Conservation (phyloP, 1,284 basidiomycete genomes). For the Apiotrichum mycotoxinovorans region DNA sequence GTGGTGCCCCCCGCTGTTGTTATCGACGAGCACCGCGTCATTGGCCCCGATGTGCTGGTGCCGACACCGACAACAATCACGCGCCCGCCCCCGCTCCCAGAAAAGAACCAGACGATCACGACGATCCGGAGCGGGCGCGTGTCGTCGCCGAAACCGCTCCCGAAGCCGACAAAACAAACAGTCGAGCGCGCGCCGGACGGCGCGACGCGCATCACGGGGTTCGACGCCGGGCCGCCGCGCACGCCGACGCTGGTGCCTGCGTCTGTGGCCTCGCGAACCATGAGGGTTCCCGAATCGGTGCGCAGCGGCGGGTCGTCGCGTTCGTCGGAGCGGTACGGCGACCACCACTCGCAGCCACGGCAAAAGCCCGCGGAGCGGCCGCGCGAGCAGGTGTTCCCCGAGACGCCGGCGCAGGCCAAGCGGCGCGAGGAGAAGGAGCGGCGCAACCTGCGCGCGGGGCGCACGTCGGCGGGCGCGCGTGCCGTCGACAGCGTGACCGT, state of each 20-base stretch:
- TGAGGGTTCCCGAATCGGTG: slow-evolving; percentile 4
- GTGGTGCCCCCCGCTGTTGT: not conserved
- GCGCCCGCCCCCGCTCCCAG: slow-evolving; percentile 1
- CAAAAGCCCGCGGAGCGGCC: slow-evolving; percentile 36
- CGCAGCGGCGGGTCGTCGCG: slow-evolving; percentile 8
- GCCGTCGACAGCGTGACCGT: slow-evolving; percentile 2
- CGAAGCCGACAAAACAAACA: slow-evolving; percentile 11
- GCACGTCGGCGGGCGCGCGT: slow-evolving; percentile 2
- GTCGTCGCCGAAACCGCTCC: not conserved
- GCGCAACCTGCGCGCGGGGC: slow-evolving; percentile 9
- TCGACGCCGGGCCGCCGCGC: slow-evolving; percentile 29
- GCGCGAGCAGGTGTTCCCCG: slow-evolving; percentile 42
- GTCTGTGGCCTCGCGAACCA: not conserved
- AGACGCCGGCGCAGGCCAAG: slow-evolving; percentile 46
- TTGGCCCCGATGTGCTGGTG: not conserved
- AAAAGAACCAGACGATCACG: slow-evolving; percentile 1
- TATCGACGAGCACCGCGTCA: not conserved
- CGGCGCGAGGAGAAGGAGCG: slow-evolving; percentile 42
- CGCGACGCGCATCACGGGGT: slow-evolving; percentile 37
- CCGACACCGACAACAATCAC: not conserved
- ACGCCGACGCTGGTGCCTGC: not conserved
- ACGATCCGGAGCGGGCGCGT: not conserved
- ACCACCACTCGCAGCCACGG: not conserved
- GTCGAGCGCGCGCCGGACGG: slow-evolving; percentile 28
- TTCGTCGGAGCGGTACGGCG: slow-evolving; percentile 5